A percentile compares a stretch with the other conserved stretches of the same genome.
Evolutionary conservation across 2,329 filamentous ascomycete genomes (phyloP).

Genomic region (Colletotrichum viniferum): DNA sequence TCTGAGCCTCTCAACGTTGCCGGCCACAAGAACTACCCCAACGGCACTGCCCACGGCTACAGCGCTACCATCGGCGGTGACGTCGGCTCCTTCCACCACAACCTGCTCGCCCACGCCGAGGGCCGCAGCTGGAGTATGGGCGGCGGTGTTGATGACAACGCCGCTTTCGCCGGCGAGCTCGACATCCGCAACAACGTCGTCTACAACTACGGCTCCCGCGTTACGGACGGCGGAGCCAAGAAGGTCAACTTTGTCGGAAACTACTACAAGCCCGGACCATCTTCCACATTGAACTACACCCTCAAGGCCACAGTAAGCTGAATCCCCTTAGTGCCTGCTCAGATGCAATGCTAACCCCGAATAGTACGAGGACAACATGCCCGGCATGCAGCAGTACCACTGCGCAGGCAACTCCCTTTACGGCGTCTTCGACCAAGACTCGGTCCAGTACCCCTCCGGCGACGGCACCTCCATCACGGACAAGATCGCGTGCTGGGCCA

Average conservation of each 20-base stretch:
- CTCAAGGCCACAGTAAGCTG: slow-evolving; percentile 25
- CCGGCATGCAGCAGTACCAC: slow-evolving; percentile 35
- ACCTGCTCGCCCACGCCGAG: slow-evolving; percentile 34
- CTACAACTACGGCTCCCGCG: slow-evolving; percentile 35
- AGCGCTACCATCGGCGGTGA: slow-evolving; percentile 34
- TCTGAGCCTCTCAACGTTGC: slow-evolving; percentile 39
- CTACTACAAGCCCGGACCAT: slow-evolving; percentile 35
- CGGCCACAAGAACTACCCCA: slow-evolving; percentile 39
- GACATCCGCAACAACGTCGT: slow-evolving; percentile 40
- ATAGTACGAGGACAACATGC: slow-evolving; percentile 34
- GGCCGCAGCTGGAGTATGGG: slow-evolving; percentile 40
- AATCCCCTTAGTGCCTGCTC: not conserved
- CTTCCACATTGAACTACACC: slow-evolving; percentile 30
- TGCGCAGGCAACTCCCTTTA: slow-evolving; percentile 37
- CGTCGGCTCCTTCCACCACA: slow-evolving; percentile 38
- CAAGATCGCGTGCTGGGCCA: slow-evolving; percentile 34
- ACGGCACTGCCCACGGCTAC: slow-evolving; percentile 31
- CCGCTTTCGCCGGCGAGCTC: slow-evolving; percentile 33
- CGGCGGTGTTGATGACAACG: slow-evolving; percentile 31
- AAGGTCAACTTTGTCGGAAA: slow-evolving; percentile 38
- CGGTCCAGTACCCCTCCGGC: slow-evolving; percentile 27
- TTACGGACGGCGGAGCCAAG: slow-evolving; percentile 36
- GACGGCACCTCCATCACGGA: slow-evolving; percentile 25
- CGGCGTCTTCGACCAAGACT: slow-evolving; percentile 31
- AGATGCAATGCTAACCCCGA: fast-evolving